Conservation (phyloP, 768 basidiomycete genomes). For the Mycena pura region DNA sequence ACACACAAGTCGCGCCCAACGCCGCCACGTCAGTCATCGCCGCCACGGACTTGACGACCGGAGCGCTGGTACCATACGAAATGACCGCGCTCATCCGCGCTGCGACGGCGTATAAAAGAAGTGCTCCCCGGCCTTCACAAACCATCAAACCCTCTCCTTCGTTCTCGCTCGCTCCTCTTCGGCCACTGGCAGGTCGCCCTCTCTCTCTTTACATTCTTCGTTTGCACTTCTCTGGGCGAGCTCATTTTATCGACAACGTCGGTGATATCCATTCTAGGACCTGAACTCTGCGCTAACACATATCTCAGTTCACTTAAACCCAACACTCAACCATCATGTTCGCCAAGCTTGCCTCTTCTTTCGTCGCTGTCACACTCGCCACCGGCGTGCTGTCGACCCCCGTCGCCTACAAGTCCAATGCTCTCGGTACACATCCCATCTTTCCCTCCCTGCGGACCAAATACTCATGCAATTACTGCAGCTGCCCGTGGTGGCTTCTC, state of each 20-base stretch:
- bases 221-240: not conserved
- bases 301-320: not conserved
- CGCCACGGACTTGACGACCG: too few species aligned
- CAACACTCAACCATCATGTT: constrained; percentile 10
- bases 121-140: too few species aligned
- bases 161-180: not conserved
- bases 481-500: constrained; percentile 25
- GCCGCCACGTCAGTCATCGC: too few species aligned
- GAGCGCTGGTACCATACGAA: too few species aligned
- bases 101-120: too few species aligned
- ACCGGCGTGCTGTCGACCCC: constrained; percentile 11
- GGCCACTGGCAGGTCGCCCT: constrained; percentile 15
- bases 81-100: too few species aligned
- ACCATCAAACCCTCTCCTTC: too few species aligned
- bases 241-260: not conserved
- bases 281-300: not conserved
- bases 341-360: constrained; percentile 15
- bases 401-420: constrained; percentile 2
- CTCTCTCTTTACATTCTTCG: not conserved
- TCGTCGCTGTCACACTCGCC: constrained; percentile 7
- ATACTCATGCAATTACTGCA: not conserved
- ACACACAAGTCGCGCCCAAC: too few species aligned
- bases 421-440: not conserved
- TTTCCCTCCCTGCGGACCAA: not conserved
- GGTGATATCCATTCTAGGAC: not conserved